Evolutionary conservation across 2,329 filamentous ascomycete species (phyloP), one percentile per base, ranked within the genome.

Genomic region (Penicillium sp.): DNA sequence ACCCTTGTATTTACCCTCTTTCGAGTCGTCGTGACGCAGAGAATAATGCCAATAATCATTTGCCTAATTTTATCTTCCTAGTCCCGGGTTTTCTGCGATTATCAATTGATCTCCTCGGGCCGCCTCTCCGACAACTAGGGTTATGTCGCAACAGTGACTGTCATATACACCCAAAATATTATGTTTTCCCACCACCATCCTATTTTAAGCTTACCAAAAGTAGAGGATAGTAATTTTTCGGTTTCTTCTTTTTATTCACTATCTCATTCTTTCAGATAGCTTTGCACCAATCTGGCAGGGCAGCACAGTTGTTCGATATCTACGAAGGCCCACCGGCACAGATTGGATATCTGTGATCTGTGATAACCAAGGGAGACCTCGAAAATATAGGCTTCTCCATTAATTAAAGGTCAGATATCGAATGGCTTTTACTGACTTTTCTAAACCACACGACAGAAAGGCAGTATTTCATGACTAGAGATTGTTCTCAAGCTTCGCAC

Each of bases 1-100:
- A 71, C 74, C 75, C 70, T 76, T 79, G 75, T 89, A 82, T 80
- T 86, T 87, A 81, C 84, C 84, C 87, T 90, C 82, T 68, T 87
- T 87, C 68, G 79, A 78, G 76, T 85, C 86, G 77, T 73, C 74
- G 3, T 6, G 13, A 19, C 11, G 9, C n/a, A n/a, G 42, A 74
- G 78, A 74, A 78, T 76, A 45, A 69, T 64, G 51, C 68, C 76
- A 70, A 19, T 7, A 13, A 44, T 22, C 4, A 16, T 19, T 19
- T 22, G 8, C 0, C 14, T 6, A 0, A 22, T 29, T 42, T 26
- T 14, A 33, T 16, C 5, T 13, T 11, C 3, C 14, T 14, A n/a
- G 4, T 4, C 24, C 14, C 19, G 14, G 16, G 3, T 8, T 29
- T 43, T 22, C 29, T 22, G 24, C 35, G 3, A 43, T 50, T 60